phyloP scores from a whole-genome alignment of 2,329 filamentous ascomycete species.

The Aspergillus uvarum region DNA sequence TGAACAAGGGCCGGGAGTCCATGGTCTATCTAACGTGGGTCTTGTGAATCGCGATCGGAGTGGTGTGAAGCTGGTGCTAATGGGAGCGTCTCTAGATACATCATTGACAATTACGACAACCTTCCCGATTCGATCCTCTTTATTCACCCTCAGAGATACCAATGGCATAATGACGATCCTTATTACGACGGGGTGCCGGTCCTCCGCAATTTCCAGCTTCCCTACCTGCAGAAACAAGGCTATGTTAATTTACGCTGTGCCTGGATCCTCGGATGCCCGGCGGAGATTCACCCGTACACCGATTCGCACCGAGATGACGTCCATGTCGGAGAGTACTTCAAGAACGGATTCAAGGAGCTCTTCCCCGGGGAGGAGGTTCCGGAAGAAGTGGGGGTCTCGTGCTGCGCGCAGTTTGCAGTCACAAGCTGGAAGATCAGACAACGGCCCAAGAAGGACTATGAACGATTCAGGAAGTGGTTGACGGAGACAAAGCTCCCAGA shows the following conservation, averaged over 20 bases:
- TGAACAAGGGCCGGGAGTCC: constrained; percentile 45
- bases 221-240: constrained; percentile 50
- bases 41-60: not conserved
- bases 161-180: constrained; percentile 54
- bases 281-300: constrained; percentile 50
- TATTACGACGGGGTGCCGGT: constrained; percentile 53
- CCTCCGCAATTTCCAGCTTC: constrained; percentile 50
- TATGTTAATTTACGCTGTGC: constrained; percentile 57
- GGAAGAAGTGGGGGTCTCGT: constrained; percentile 49
- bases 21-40: constrained; percentile 48
- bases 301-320: constrained; percentile 45
- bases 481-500: constrained; percentile 48
- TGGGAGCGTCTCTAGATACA: constrained; percentile 32
- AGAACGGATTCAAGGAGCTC: constrained; percentile 50
- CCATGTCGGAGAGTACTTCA: constrained; percentile 52
- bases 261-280: constrained; percentile 54
- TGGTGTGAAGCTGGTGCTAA: not conserved
- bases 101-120: constrained; percentile 44
- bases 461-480: constrained; percentile 51
- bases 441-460: constrained; percentile 50
- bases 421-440: constrained; percentile 48
- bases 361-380: constrained; percentile 47
- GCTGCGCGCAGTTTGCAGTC: constrained; percentile 58
- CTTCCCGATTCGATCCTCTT: constrained; percentile 45
- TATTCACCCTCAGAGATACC: constrained; percentile 41